Conservation (phyloP, 2,329 filamentous ascomycete genomes). For the Knoxdaviesia proteae region DNA sequence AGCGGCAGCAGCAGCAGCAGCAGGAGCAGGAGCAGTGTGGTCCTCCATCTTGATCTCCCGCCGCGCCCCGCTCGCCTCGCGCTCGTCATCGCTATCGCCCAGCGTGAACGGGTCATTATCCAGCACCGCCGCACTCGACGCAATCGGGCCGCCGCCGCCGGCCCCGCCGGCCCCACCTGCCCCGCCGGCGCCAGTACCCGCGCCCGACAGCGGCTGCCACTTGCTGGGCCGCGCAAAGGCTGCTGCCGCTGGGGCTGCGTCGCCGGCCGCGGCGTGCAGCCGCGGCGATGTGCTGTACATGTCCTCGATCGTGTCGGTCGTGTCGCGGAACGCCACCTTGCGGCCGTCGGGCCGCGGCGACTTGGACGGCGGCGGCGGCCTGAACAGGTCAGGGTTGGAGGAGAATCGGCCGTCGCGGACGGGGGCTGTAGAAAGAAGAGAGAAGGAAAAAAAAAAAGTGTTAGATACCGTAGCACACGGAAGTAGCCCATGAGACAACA, state of each 20-base stretch:
- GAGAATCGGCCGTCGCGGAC: constrained; percentile 35
- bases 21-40: not conserved
- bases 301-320: constrained; percentile 52
- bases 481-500: not conserved
- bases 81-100: constrained; percentile 89
- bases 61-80: constrained; percentile 22
- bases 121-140: constrained; percentile 10
- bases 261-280: constrained; percentile 28
- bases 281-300: constrained; percentile 48
- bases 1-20: too few species aligned
- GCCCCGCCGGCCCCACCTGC: too few species aligned
- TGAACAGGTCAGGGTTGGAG: constrained; percentile 66
- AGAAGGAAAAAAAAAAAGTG: constrained; percentile 4
- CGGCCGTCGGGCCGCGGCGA: constrained; percentile 30
- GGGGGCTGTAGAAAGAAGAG: constrained; percentile 21
- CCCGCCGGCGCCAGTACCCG: constrained; percentile 24
- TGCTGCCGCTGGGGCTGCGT: not conserved
- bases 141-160: constrained; percentile 51
- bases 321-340: constrained; percentile 36
- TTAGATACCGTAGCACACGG: not conserved
- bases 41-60: constrained; percentile 28
- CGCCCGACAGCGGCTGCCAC: constrained; percentile 81
- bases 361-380: constrained; percentile 33
- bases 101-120: constrained; percentile 95
- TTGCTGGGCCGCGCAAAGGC: constrained; percentile 55